phyloP scores from a whole-genome alignment of 495 filamentous ascomycete species.

The Hypoxylon intermedium region DNA sequence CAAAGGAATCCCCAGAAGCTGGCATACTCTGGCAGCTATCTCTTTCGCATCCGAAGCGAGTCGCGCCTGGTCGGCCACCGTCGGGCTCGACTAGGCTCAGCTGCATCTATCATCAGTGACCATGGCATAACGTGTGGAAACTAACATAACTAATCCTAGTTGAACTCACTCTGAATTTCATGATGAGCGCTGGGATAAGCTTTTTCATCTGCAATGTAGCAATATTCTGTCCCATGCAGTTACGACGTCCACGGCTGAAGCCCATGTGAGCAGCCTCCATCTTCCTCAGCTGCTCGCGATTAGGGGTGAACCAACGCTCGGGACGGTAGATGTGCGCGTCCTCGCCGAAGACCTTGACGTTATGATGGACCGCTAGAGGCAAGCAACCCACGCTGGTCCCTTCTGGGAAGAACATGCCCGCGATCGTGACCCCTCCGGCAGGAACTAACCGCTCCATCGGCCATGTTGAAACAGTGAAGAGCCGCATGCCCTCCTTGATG shows the following conservation, averaged over 20 bases:
- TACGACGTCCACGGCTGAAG: slow-evolving; percentile 67
- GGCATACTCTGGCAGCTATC: too few relatives aligned
- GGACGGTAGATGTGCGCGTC: slow-evolving; percentile 62
- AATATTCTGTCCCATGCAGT: slow-evolving; percentile 71
- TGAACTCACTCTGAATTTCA: slow-evolving; percentile 37
- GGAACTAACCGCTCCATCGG: slow-evolving; percentile 64
- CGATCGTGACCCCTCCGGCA: slow-evolving; percentile 57
- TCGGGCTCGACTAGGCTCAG: slow-evolving; percentile 25
- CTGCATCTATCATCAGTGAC: slow-evolving; percentile 27
- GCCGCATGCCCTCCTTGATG: slow-evolving; percentile 65
- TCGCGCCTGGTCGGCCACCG: too few relatives aligned
- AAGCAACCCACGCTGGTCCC: slow-evolving; percentile 46
- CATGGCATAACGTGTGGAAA: not conserved
- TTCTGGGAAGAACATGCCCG: slow-evolving; percentile 59
- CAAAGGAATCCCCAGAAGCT: too few relatives aligned
- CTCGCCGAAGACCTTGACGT: slow-evolving; percentile 58
- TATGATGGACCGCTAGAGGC: slow-evolving; percentile 55
- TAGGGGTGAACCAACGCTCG: slow-evolving; percentile 60
- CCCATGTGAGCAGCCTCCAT: slow-evolving; percentile 55
- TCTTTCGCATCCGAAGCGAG: too few relatives aligned
- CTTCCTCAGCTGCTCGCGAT: slow-evolving; percentile 43
- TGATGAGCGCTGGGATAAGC: slow-evolving; percentile 65
- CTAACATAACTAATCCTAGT: not conserved
- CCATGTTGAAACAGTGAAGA: slow-evolving; percentile 59
- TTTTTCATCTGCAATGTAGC: slow-evolving; percentile 69